Evolutionary conservation across 306 rosid genomes (phyloP).

Genomic region (Malus orientalis): DNA sequence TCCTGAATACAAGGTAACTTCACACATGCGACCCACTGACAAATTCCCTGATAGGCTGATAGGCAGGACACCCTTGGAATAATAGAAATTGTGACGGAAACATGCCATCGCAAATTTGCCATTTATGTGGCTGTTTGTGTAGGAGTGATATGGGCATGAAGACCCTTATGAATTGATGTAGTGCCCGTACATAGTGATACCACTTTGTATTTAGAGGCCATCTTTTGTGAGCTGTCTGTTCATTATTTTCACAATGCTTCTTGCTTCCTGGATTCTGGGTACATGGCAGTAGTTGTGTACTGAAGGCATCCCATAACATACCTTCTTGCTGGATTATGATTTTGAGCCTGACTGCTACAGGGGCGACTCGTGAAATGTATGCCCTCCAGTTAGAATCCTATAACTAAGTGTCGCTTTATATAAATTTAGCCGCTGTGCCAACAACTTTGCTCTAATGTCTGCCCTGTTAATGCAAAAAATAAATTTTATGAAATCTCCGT

Average conservation of each 20-base stretch:
- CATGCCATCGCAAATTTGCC: background rate
- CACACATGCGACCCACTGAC: background rate
- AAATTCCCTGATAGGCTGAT: background rate
- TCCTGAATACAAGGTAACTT: constrained; percentile 61
- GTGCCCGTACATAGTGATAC: background rate
- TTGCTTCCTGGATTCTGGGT: background rate
- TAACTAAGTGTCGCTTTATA: background rate
- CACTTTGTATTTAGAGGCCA: background rate
- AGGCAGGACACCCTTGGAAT: background rate
- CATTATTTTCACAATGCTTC: background rate
- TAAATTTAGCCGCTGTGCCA: background rate
- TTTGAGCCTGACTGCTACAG: background rate
- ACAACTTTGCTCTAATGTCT: background rate
- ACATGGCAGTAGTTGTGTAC: background rate
- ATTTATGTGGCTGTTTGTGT: background rate
- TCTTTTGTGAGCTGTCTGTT: background rate
- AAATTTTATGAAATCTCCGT: background rate
- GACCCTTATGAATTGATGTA: background rate
- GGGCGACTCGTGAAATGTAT: background rate
- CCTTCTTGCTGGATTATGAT: background rate
- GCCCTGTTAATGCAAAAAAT: background rate
- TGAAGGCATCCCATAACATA: background rate
- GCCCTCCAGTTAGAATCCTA: background rate
- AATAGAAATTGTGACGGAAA: background rate
- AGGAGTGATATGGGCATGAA: background rate